phyloP scores from a whole-genome alignment of 2,329 filamentous ascomycete species.

The Alternaria rosae region DNA sequence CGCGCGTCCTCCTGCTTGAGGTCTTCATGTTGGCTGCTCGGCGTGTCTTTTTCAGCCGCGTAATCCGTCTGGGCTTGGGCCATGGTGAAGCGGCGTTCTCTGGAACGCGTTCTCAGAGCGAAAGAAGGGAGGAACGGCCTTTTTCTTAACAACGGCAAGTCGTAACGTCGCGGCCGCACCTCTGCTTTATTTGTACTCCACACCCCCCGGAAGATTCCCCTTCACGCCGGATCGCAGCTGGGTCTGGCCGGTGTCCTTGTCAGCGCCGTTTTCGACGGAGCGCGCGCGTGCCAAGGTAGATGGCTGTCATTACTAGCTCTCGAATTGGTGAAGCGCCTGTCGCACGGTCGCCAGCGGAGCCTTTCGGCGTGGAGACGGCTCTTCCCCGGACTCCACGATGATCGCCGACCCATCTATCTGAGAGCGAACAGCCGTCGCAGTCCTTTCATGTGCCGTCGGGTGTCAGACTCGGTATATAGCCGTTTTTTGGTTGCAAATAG shows the following conservation, averaged over 20 bases:
- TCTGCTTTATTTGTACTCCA: constrained; percentile 5
- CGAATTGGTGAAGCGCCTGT: neutral
- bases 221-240: constrained; percentile 3
- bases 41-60: constrained; percentile 23
- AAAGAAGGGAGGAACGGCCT: neutral
- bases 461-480: constrained; percentile 18
- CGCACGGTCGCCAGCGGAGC: constrained; percentile 2
- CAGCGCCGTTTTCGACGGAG: constrained; percentile 2
- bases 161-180: constrained; percentile 16
- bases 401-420: constrained; percentile 8
- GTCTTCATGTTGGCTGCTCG: constrained; percentile 36
- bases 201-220: neutral
- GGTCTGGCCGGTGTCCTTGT: constrained; percentile 9
- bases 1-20: constrained; percentile 36
- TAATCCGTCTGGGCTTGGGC: constrained; percentile 8
- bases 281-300: constrained; percentile 10
- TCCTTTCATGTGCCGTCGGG: constrained; percentile 10
- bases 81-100: constrained; percentile 12
- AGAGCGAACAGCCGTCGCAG: constrained; percentile 10
- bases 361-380: constrained; percentile 16
- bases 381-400: constrained; percentile 11
- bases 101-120: neutral
- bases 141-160: constrained; percentile 6
- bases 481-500: neutral
- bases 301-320: constrained; percentile 7